Evolutionary conservation across 2,329 filamentous ascomycete species (phyloP).

Genomic region (Penicillium sp.): DNA sequence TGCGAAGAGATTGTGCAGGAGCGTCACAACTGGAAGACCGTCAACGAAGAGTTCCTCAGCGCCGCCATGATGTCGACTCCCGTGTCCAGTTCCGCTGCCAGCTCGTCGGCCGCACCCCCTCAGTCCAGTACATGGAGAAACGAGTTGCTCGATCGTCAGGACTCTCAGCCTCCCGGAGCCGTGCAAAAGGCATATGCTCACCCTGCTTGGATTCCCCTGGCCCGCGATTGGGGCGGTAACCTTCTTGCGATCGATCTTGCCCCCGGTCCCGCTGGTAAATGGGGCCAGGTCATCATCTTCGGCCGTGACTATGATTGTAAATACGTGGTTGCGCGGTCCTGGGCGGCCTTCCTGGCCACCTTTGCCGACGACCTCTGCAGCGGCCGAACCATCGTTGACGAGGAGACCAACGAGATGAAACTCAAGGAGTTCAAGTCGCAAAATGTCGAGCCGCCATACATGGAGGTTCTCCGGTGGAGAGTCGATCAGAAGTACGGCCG

Average conservation of each 20-base stretch:
- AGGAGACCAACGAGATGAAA: conserved; percentile 88
- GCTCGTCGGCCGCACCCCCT: conserved; percentile 63
- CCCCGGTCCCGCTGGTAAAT: conserved; percentile 83
- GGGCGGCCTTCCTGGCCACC: conserved; percentile 80
- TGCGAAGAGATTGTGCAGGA: conserved; percentile 98
- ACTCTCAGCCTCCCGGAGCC: conserved; percentile 80
- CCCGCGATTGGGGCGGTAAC: conserved; percentile 98
- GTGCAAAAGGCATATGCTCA: conserved; percentile 94
- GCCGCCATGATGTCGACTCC: conserved; percentile 58
- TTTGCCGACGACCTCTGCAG: conserved; percentile 89
- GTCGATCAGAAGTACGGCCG: conserved; percentile 91
- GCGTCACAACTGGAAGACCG: conserved; percentile 93
- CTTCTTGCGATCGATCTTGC: conserved; percentile 91
- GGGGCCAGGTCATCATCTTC: conserved; percentile 96
- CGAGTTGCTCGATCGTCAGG: conserved; percentile 79
- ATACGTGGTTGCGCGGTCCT: conserved; percentile 91
- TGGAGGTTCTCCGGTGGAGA: conserved; percentile 93
- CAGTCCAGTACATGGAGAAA: conserved; percentile 72
- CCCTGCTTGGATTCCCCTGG: conserved; percentile 91
- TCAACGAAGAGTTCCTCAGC: conserved; percentile 84
- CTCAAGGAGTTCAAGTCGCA: conserved; percentile 86
- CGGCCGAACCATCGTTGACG: conserved; percentile 88
- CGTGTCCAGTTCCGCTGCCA: conserved; percentile 67
- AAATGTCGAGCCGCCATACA: conserved; percentile 87
- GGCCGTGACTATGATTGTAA: conserved; percentile 98